Percentiles rank a stretch among this genome's conserved stretches.
phyloP scores from a whole-genome alignment of 2,329 filamentous ascomycete genomes.

The Talaromyces sp. region DNA sequence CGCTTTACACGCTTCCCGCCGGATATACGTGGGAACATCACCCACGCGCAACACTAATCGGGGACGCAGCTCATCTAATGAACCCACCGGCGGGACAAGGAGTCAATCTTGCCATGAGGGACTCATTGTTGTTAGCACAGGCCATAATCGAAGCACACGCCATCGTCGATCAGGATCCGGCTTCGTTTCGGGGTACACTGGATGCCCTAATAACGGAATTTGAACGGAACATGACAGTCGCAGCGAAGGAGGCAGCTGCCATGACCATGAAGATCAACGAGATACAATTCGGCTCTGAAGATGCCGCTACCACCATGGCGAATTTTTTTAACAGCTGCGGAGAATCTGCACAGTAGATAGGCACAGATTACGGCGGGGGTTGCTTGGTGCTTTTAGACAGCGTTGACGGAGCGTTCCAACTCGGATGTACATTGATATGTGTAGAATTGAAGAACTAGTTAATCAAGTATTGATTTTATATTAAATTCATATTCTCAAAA shows the following conservation, averaged over 20 bases:
- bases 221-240: neutral
- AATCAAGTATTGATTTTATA: too few species aligned
- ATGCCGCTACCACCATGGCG: neutral
- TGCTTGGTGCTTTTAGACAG: too few species aligned
- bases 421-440: too few species aligned
- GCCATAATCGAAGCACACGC: constrained; percentile 15
- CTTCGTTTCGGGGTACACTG: neutral
- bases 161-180: neutral
- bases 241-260: neutral
- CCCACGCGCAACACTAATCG: constrained; percentile 18
- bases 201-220: neutral
- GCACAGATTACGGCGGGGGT: neutral
- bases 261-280: neutral
- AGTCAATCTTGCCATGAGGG: constrained; percentile 22
- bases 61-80: constrained; percentile 28
- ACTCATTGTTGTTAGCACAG: constrained; percentile 18
- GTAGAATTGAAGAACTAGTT: too few species aligned
- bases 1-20: neutral
- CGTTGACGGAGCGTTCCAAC: neutral
- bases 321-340: neutral
- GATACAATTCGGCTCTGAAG: neutral
- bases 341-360: neutral
- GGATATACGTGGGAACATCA: neutral
- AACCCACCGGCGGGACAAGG: constrained; percentile 21
- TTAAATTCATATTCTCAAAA: too few species aligned